A percentile compares a stretch with the other conserved stretches of the same genome.
Conservation (phyloP, 2,329 filamentous ascomycete species). For the Ophiostoma perfectum region DNA sequence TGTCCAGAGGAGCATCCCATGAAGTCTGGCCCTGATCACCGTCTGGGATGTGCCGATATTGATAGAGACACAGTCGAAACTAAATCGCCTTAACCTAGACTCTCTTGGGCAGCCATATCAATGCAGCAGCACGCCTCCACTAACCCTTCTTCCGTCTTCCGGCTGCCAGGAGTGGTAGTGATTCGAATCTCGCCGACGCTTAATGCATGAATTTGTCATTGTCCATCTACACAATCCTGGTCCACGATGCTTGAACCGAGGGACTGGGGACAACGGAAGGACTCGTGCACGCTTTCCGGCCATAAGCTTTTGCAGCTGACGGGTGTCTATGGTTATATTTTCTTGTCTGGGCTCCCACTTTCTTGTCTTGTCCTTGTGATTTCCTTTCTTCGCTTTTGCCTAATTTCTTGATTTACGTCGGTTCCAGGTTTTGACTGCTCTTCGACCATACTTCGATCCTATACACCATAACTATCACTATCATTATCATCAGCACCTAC, state of each 20-base stretch:
- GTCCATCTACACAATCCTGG: not conserved
- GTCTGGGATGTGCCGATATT: not conserved
- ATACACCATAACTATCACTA: not conserved
- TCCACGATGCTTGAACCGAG: conserved; percentile 1
- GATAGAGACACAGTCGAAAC: not conserved
- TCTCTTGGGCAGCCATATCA: not conserved
- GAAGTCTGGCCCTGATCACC: not conserved
- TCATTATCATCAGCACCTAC: too few relatives aligned
- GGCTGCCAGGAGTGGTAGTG: not conserved
- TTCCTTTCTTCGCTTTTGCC: conserved; percentile 24
- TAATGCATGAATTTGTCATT: not conserved
- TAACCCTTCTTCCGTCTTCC: not conserved
- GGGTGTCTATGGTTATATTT: not conserved
- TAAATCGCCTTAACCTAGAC: not conserved
- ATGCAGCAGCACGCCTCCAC: not conserved
- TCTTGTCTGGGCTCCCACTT: conserved; percentile 18
- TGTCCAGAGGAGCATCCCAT: not conserved
- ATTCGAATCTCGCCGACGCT: not conserved
- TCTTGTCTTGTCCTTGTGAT: conserved; percentile 26
- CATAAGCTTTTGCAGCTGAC: not conserved
- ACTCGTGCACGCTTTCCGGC: not conserved
- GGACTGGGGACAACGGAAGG: conserved; percentile 5
- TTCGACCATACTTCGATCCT: not conserved
- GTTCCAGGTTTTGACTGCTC: not conserved
- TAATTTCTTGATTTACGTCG: not conserved